Percentiles rank a stretch among this genome's conserved stretches.
Conservation (phyloP, 306 rosid species). For the Fragaria vesca region DNA sequence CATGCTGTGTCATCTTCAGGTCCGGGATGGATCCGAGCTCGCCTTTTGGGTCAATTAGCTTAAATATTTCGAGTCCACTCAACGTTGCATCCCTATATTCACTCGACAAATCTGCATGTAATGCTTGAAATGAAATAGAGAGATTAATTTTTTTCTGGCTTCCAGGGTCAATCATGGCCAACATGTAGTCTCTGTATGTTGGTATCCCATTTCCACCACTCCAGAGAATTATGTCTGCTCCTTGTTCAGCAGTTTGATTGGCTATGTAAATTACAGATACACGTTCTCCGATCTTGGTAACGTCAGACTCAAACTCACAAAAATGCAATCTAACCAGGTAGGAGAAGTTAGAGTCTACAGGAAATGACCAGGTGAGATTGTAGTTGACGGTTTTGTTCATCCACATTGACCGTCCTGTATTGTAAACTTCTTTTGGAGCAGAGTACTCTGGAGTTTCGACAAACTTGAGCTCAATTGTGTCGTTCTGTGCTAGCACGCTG, state of each 20-base stretch:
- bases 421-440: conserved; percentile 23
- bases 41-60: neutral
- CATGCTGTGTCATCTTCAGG: neutral
- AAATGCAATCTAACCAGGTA: conserved; percentile 37
- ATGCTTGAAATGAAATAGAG: conserved; percentile 22
- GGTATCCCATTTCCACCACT: neutral
- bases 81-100: conserved; percentile 17
- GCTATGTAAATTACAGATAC: conserved; percentile 32
- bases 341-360: conserved; percentile 19
- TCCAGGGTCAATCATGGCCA: rapidly evolving
- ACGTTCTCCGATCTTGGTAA: neutral
- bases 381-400: neutral
- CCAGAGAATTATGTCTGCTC: conserved; percentile 28
- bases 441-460: neutral
- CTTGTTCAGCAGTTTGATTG: neutral
- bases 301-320: conserved; percentile 3
- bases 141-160: conserved; percentile 17
- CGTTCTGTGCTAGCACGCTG: too few species aligned
- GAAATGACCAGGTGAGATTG: conserved; percentile 34
- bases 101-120: neutral
- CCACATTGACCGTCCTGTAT: conserved; percentile 6
- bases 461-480: neutral
- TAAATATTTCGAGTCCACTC: conserved; percentile 53
- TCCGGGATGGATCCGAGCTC: neutral
- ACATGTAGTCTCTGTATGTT: conserved; percentile 21